phyloP scores from a whole-genome alignment of 163 green algal species.

The Trebouxiophyceae sp. region DNA sequence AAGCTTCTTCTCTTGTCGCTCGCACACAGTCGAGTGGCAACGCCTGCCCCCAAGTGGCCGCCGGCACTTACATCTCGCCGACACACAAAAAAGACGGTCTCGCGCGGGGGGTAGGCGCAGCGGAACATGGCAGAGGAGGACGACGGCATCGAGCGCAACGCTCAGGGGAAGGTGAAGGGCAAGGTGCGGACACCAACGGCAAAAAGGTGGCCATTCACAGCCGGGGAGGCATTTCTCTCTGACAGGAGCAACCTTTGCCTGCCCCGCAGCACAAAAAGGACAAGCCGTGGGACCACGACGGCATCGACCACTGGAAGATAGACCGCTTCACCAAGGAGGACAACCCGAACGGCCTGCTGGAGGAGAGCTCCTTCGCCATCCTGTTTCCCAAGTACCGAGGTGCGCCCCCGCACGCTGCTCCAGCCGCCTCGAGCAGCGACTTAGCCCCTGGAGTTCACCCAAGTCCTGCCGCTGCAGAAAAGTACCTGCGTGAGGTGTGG shows the following conservation, averaged over 20 bases:
- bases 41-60: no score
- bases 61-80: no score
- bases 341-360: constrained; percentile 84
- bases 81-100: no score
- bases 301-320: constrained; percentile 91
- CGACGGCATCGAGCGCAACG: neutral
- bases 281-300: constrained; percentile 95
- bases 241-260: neutral
- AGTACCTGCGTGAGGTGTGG: constrained; percentile 96
- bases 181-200: neutral
- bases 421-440: no score
- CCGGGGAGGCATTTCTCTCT: constrained; percentile 1
- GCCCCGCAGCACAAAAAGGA: constrained; percentile 72
- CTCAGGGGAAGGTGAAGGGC: neutral
- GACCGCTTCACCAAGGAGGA: constrained; percentile 84
- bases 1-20: no score
- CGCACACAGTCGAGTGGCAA: no score
- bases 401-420: constrained; percentile 14
- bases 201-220: no score
- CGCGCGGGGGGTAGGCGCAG: no score
- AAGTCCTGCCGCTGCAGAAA: constrained; percentile 57
- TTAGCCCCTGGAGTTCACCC: no score
- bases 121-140: no score
- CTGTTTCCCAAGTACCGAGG: constrained; percentile 97
- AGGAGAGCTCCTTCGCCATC: constrained; percentile 95